A percentile compares a stretch with the other conserved stretches of the same genome.
Evolutionary conservation across 1,284 basidiomycete genomes (phyloP).

Genomic region (Schizopora paradoxa): DNA sequence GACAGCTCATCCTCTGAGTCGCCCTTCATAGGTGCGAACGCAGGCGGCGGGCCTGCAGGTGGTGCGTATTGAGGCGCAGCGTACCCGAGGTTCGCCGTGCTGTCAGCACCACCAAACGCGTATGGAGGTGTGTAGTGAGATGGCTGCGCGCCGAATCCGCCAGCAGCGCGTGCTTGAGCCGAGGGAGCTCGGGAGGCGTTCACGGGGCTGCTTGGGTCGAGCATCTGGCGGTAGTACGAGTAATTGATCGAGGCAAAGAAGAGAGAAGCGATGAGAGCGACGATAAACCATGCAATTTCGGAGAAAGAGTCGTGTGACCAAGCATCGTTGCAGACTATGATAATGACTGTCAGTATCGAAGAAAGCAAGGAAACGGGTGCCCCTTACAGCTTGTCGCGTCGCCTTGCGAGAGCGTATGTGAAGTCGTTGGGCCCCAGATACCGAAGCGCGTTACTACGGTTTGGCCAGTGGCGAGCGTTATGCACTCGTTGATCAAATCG

Average conservation of each 20-base stretch:
- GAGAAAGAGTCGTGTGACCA: slow-evolving; percentile 58
- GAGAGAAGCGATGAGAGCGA: slow-evolving; percentile 43
- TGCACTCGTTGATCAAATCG: slow-evolving; percentile 42
- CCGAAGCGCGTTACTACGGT: slow-evolving; percentile 25
- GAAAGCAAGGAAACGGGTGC: slow-evolving; percentile 14
- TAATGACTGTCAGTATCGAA: slow-evolving; percentile 13
- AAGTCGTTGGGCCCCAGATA: slow-evolving; percentile 39
- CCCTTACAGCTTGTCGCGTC: slow-evolving; percentile 47
- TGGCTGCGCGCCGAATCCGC: slow-evolving; percentile 21
- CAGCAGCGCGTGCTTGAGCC: slow-evolving; percentile 19
- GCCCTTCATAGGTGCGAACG: too few species aligned
- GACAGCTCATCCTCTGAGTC: slow-evolving; percentile 28
- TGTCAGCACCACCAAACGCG: slow-evolving; percentile 23
- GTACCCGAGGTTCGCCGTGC: slow-evolving; percentile 18
- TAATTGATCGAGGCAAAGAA: slow-evolving; percentile 60
- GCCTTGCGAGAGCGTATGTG: slow-evolving; percentile 28
- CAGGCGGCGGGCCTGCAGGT: slow-evolving; percentile 42
- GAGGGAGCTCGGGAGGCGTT: slow-evolving; percentile 32
- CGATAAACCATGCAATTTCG: slow-evolving; percentile 54
- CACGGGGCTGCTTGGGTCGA: slow-evolving; percentile 50
- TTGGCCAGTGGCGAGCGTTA: slow-evolving; percentile 3
- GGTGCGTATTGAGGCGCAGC: slow-evolving; percentile 32
- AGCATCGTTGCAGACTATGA: slow-evolving; percentile 46
- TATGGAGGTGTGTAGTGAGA: slow-evolving; percentile 40
- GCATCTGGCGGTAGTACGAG: slow-evolving; percentile 64